Evolutionary conservation across 2,329 filamentous ascomycete species (phyloP).

Genomic region (Phaeoacremonium minimum): DNA sequence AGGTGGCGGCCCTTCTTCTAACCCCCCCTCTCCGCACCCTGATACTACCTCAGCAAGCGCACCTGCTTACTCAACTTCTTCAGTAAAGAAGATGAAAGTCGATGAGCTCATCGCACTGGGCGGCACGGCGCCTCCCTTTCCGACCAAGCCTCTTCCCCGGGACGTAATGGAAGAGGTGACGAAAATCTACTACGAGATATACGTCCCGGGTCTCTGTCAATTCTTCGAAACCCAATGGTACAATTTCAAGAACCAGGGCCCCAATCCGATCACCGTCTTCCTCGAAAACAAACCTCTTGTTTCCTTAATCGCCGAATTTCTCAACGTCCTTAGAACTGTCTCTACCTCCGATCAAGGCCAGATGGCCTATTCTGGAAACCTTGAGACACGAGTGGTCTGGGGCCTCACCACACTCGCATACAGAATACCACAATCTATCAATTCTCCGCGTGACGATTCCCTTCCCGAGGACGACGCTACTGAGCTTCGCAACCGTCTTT

Average conservation of each 20-base stretch:
- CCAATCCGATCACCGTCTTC: constrained; percentile 38
- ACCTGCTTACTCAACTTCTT: constrained; percentile 35
- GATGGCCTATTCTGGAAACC: constrained; percentile 47
- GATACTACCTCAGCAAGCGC: constrained; percentile 9
- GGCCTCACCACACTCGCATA: constrained; percentile 48
- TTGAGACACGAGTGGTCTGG: constrained; percentile 59
- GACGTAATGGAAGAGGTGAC: constrained; percentile 62
- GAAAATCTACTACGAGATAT: constrained; percentile 69
- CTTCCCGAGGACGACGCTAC: constrained; percentile 54
- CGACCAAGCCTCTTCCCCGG: constrained; percentile 45
- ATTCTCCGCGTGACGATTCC: constrained; percentile 26
- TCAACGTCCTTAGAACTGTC: constrained; percentile 48
- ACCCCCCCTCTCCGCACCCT: constrained; percentile 21
- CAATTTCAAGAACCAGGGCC: constrained; percentile 40
- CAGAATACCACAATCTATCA: constrained; percentile 28
- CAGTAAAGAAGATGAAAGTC: constrained; percentile 65
- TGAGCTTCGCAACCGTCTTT: constrained; percentile 66
- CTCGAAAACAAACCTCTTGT: constrained; percentile 53
- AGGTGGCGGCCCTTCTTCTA: constrained; percentile 42
- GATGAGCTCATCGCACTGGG: constrained; percentile 65
- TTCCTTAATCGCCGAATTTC: constrained; percentile 63
- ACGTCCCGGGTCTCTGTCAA: constrained; percentile 65
- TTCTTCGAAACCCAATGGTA: constrained; percentile 87
- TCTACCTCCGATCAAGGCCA: constrained; percentile 44
- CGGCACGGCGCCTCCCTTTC: constrained; percentile 53